phyloP scores from a whole-genome alignment of 2,329 filamentous ascomycete species.

The Ascochyta rabiei region DNA sequence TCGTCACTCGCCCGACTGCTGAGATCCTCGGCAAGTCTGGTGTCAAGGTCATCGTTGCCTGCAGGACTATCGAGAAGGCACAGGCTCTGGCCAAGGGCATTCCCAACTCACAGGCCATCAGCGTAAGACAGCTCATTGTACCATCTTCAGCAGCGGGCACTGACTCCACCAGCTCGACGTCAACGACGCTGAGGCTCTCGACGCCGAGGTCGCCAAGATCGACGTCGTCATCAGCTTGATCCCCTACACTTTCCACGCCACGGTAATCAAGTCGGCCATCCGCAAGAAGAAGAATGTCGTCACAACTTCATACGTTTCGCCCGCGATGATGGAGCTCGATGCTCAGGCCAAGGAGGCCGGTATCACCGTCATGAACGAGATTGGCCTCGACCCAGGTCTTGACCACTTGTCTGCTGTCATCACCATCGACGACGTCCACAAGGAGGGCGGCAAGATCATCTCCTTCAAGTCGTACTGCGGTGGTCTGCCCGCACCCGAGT shows the following conservation, averaged over 20 bases:
- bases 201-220: constrained; percentile 78
- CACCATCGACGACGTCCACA: constrained; percentile 87
- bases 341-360: constrained; percentile 83
- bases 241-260: constrained; percentile 70
- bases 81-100: constrained; percentile 74
- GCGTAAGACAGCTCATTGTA: constrained; percentile 26
- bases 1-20: constrained; percentile 61
- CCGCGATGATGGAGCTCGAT: constrained; percentile 89
- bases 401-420: constrained; percentile 83
- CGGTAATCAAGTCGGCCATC: constrained; percentile 92
- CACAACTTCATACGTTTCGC: constrained; percentile 91
- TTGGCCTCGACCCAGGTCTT: constrained; percentile 68
- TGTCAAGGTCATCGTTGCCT: constrained; percentile 69
- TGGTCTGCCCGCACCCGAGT: constrained; percentile 62
- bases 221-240: constrained; percentile 78
- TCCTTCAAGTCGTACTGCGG: constrained; percentile 81
- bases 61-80: constrained; percentile 78
- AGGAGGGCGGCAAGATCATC: constrained; percentile 81
- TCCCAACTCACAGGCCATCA: constrained; percentile 73
- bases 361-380: constrained; percentile 96
- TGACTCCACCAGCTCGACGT: constrained; percentile 73
- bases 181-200: constrained; percentile 74
- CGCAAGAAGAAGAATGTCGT: constrained; percentile 94
- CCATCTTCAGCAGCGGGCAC: not conserved
- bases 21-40: constrained; percentile 64